Evolutionary conservation across 2,329 filamentous ascomycete genomes (phyloP), one percentile per base, ranked within the genome.

Genomic region (Sordariomycetes sp.): DNA sequence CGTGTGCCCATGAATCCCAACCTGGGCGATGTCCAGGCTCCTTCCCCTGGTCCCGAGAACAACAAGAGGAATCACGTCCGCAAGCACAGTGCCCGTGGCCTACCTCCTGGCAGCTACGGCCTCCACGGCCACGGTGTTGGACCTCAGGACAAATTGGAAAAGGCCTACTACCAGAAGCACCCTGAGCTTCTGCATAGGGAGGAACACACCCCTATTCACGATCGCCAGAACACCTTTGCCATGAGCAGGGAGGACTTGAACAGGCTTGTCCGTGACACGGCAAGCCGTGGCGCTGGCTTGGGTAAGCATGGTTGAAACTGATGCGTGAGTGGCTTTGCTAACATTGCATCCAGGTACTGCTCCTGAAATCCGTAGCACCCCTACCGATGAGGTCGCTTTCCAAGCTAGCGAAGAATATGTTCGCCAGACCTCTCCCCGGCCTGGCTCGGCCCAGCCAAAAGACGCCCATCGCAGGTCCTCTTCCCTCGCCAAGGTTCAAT

Each of bases 21-120:
- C 54, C 85, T 92, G 28, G 92, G 92, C 41, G 90, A 96, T 54
- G 92, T 96, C 8, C 92, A 98, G 62, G 92, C 92, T 11, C 92
- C 92, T 3, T 92, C 88, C 3, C 87, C 88, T 2, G 74, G 78
- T 3, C 81, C 79, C 8, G 54, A 59, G 4, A 57, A 56, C 32
- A 44, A 46, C 35, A 66, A 67, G 40, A 70, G 66, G 43, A 59
- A 77, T 40, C 83, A 88, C 50, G 64, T 70, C 34, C 79, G 86
- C 42, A 86, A 75, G 59, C 76, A 73, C 39, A 93, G 86, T 55
- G 82, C 81, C 23, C 66, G 77, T 24, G 72, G 75, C 18, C 57
- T 73, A 8, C 88, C 88, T 1, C 84, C 87, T 4, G 90, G 86
- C 38, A 94, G 87, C 63, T 96, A 96, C 50, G 88, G 90, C 41